These are phyloP conservation scores for Echinosophora koreensis DNA, from an alignment of 306 rosid genomes.

Conservation along the genomic window DNA sequence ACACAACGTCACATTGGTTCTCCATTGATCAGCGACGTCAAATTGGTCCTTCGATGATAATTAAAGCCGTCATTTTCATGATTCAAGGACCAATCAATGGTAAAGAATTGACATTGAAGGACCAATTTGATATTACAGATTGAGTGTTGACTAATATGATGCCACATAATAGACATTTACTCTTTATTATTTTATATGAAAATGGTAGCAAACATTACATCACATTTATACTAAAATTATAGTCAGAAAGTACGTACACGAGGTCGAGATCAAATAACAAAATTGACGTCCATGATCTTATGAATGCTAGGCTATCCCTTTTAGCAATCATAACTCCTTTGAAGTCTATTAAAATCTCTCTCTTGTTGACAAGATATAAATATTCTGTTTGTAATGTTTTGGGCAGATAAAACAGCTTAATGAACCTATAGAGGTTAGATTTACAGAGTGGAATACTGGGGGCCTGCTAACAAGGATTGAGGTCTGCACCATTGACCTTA, in stretches of 20 bases:
- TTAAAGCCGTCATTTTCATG: background rate
- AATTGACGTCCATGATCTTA: conserved; percentile 31
- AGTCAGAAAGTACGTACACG: conserved; percentile 13
- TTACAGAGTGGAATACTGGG: conserved; percentile 95
- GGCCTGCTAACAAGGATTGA: conserved; percentile 93
- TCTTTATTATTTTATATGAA: conserved; percentile 9
- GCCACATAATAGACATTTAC: background rate
- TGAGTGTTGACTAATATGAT: background rate
- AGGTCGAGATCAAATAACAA: background rate
- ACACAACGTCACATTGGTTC: background rate
- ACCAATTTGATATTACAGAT: background rate
- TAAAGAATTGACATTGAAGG: conserved; percentile 8
- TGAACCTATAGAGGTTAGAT: conserved; percentile 84
- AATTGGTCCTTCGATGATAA: conserved; percentile 19
- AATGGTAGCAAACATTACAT: conserved; percentile 3
- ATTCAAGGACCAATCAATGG: conserved; percentile 2
- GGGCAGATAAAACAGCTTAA: conserved; percentile 81
- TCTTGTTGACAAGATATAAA: conserved; percentile 36
- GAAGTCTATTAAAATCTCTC: background rate
- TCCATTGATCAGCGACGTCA: background rate
- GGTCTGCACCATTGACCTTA: conserved; percentile 58
- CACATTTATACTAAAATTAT: conserved; percentile 27
- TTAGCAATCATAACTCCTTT: conserved; percentile 19
- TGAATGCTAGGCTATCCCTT: conserved; percentile 16
- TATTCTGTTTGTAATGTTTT: conserved; percentile 44